Base-by-base conservation (phyloP, 106 monocot genomes). In the Dendrobium officinale region DNA sequence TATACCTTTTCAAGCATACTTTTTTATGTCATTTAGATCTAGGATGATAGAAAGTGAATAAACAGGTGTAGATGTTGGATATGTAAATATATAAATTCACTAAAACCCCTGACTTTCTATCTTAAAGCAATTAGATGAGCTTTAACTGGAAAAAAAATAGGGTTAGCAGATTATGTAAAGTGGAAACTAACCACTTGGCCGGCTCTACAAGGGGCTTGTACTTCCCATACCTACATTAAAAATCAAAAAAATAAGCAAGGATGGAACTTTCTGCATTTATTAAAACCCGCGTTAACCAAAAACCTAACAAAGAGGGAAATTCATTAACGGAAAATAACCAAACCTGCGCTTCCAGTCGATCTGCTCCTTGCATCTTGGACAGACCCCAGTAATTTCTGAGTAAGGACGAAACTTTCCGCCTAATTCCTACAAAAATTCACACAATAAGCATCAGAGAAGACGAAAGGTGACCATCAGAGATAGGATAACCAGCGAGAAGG, bases 311-410 rank as follows among this genome's bases (percentile, higher is more conserved):
- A 78, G 26, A 79, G 64, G 17, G 10, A 55, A 67, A 58, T 22
- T 59, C 1, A 37, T 17, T 29, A 22, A 44, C 1, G 33, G 47
- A 59, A 24, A 37, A 67, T 8, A n/a, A 0, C 2, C 4, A 73
- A 20, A 31, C 96, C 83, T 91, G 56, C 96, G 85, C 77, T 96
- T 96, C 96, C 96, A 96, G 73, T 96, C 93, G 81, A 96, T 96
- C 78, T 96, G 96, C 17, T 92, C 90, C 76, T 79, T 90, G 85
- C 96, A 96, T 55, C 93, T 88, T 43, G 84, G 84, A 77, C 96
- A 96, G n/a, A 96, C 96, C 2, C 93, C 93, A 56, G 93, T 93
- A 75, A 96, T 88, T 55, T 92, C 93, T n/a, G 93, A 90, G 45
- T 77, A 88, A 7, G 96, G 96, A 9, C 87, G 88, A 47, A 87